Evolutionary conservation across 306 rosid species (phyloP).

Genomic region (Glycine soja): DNA sequence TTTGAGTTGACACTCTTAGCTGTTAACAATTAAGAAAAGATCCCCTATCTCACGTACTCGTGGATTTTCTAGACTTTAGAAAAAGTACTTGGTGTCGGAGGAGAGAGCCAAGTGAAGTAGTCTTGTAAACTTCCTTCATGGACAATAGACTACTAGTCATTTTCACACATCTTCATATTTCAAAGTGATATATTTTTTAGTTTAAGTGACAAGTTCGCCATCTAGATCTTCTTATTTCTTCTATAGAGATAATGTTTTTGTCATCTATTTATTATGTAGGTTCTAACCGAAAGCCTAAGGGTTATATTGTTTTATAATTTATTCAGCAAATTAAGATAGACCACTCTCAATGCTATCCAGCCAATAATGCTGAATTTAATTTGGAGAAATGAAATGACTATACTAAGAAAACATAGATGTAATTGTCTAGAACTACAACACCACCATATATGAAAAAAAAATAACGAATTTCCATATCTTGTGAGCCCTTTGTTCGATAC

Average conservation of each 20-base stretch:
- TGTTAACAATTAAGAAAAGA: conserved; percentile 55
- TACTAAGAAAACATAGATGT: conserved; percentile 22
- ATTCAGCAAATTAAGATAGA: no score
- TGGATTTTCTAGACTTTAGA: conserved; percentile 34
- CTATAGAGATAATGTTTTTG: no score
- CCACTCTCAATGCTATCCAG: background rate
- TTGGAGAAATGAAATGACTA: background rate
- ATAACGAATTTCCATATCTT: conserved; percentile 40
- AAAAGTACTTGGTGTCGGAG: conserved; percentile 41
- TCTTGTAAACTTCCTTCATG: conserved; percentile 50
- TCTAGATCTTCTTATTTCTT: no score
- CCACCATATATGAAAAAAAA: conserved; percentile 4
- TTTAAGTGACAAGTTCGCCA: no score
- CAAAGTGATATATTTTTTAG: background rate
- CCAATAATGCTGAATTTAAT: conserved; percentile 15
- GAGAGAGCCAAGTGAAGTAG: conserved; percentile 34
- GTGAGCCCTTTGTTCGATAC: conserved; percentile 62
- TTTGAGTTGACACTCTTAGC: conserved; percentile 59
- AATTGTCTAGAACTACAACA: conserved; percentile 16
- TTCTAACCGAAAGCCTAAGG: no score
- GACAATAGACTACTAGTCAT: conserved; percentile 41
- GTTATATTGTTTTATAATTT: no score
- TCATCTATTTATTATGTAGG: no score
- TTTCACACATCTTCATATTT: conserved; percentile 53
- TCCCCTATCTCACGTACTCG: conserved; percentile 50